phyloP scores from a whole-genome alignment of 139 green algal species.

The Auxenochlorella pyrenoidosa region DNA sequence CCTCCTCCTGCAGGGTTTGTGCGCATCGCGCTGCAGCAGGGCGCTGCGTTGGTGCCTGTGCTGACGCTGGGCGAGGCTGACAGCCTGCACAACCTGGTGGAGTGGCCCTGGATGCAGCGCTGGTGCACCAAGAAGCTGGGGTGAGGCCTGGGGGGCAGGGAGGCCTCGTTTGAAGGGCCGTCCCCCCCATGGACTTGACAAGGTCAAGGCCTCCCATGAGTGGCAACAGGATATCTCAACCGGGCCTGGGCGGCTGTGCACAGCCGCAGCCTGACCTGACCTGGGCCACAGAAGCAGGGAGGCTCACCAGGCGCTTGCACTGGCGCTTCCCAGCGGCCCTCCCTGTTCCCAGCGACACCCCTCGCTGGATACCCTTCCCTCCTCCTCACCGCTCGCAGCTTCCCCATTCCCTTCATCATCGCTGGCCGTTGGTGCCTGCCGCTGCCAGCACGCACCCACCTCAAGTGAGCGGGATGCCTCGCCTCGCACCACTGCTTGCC shows the following conservation, averaged over 20 bases:
- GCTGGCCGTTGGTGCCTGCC: slow-evolving; percentile 72
- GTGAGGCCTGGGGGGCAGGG: slow-evolving; percentile 54
- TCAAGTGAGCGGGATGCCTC: slow-evolving; percentile 19
- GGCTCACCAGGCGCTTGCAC: too few species aligned
- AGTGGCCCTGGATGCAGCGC: slow-evolving; percentile 69
- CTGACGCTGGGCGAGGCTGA: slow-evolving; percentile 81
- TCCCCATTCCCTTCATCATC: slow-evolving; percentile 74
- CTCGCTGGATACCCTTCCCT: too few species aligned
- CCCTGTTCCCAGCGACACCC: too few species aligned
- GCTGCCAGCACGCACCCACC: slow-evolving; percentile 60
- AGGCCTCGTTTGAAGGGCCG: too few species aligned
- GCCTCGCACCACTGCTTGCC: neutral
- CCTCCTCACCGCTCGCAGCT: slow-evolving; percentile 5
- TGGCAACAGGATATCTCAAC: too few species aligned
- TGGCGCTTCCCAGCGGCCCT: neutral
- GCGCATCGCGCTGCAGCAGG: slow-evolving; percentile 79
- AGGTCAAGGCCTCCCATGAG: too few species aligned
- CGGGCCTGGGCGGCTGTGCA: neutral
- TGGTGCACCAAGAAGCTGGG: slow-evolving; percentile 84
- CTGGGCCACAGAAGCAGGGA: too few species aligned
- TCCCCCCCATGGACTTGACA: neutral
- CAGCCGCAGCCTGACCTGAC: too few species aligned
- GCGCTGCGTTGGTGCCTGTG: slow-evolving; percentile 80
- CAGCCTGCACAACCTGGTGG: slow-evolving; percentile 68
- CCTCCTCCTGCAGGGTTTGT: slow-evolving; percentile 77